Evolutionary conservation across 2,329 filamentous ascomycete species (phyloP), one percentile per base, ranked within the genome.

Genomic region (Raffaelea arxii): DNA sequence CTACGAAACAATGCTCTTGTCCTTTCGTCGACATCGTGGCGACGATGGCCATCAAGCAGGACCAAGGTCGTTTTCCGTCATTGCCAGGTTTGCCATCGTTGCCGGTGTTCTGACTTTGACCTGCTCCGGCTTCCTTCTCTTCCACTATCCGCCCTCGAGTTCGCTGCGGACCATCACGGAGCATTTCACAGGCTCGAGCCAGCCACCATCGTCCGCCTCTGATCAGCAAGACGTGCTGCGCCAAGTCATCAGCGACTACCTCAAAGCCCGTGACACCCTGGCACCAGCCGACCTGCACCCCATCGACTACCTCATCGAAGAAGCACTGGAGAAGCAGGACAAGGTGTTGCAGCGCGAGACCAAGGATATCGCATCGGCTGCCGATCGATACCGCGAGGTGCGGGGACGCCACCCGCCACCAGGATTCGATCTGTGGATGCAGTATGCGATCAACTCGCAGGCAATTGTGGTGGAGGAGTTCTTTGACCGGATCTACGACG

Each of bases 401-500:
- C 66, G 70, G 37, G 71, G 70, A n/a, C 62, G 70, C 21, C 70
- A 73, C 49, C 70, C 70, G 1, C 70, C 70, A 6, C 70, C 70
- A 1, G 69, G 68, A 4, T 74, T 73, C 52, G 65, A 71, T 41
- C 60, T 62, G 40, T 73, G 70, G 70, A 68, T 67, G 56, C 57
- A 62, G 32, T 72, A 69, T 44, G 71, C 71, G 16, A 56, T 61
- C 41, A 57, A 66, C 25, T 59, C 65, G 38, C 55, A 67, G 24
- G 67, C 68, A 37, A 53, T 71, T 49, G 58, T 72, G 22, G 62
- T 72, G 24, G 70, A 72, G 53, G 63, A 68, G 50, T 70, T 69
- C 52, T 76, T 74, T 50, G 72, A 76, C 50, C 72, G 72, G 54
- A 73, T 75, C 43, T 69, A 74, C 55, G 67, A 74, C 52, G 72